Evolutionary conservation across 768 basidiomycete species (phyloP).

Genomic region (Vishniacozyma victoriae): DNA sequence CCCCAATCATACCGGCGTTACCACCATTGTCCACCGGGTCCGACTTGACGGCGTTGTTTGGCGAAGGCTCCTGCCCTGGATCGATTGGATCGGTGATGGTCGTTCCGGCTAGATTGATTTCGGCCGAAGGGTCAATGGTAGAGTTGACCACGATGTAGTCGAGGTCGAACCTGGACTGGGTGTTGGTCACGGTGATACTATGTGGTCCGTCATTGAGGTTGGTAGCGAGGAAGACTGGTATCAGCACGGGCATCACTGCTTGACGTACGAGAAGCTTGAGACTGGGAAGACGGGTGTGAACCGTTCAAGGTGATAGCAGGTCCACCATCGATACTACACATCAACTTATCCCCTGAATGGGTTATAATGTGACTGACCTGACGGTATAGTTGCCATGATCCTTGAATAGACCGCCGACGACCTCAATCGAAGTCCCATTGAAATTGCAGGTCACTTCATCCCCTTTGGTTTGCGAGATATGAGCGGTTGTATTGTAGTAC

Average conservation of each 20-base stretch:
- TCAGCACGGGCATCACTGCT: background rate
- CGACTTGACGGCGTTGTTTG: too few species aligned
- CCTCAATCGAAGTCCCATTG: background rate
- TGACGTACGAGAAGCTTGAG: background rate
- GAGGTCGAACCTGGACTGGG: slow-evolving; percentile 10
- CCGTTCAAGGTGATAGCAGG: background rate
- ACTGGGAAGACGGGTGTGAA: background rate
- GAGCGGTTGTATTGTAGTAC: background rate
- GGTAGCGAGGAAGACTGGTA: slow-evolving; percentile 15
- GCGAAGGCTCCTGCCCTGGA: too few species aligned
- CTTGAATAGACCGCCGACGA: background rate
- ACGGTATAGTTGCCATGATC: slow-evolving; percentile 1
- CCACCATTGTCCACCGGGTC: too few species aligned
- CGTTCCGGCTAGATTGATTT: too few species aligned
- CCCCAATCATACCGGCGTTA: too few species aligned
- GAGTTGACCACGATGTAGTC: slow-evolving; percentile 29
- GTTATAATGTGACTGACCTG: background rate
- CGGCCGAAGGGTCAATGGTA: slow-evolving; percentile 1
- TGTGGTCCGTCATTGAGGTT: slow-evolving; percentile 17
- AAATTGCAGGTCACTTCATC: background rate
- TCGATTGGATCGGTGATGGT: too few species aligned
- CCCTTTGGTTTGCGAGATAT: background rate
- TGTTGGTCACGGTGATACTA: slow-evolving; percentile 9
- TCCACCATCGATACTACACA: background rate
- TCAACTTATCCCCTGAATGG: background rate